phyloP scores from a whole-genome alignment of 257 asterid species.

The Voacanga thouarsii region DNA sequence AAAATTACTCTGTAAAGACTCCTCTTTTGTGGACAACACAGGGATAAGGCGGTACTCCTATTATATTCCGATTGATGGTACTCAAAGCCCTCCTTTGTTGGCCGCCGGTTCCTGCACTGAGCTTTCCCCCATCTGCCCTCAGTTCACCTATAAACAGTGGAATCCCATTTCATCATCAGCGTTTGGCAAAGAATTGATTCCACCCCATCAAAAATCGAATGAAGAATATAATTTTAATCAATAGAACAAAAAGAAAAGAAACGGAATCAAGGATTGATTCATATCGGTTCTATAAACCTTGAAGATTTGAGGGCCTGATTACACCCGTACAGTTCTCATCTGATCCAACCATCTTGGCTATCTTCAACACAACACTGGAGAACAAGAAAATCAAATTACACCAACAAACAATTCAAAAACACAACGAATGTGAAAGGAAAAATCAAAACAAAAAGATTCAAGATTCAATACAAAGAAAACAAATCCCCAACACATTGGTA shows the following conservation, averaged over 20 bases:
- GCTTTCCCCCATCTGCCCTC: slow-evolving; percentile 33
- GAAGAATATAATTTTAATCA: background rate
- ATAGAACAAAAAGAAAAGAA: background rate
- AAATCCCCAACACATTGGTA: background rate
- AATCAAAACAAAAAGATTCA: background rate
- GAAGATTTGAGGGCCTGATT: slow-evolving; percentile 56
- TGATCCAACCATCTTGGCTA: slow-evolving; percentile 57
- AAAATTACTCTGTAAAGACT: slow-evolving; percentile 52
- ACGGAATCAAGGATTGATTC: no score
- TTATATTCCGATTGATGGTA: slow-evolving; percentile 56
- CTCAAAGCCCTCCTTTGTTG: slow-evolving; percentile 73
- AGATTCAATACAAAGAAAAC: background rate
- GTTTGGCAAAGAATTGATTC: slow-evolving; percentile 9
- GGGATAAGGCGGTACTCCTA: slow-evolving; percentile 52
- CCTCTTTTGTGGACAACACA: slow-evolving; percentile 64
- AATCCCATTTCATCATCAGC: slow-evolving; percentile 3
- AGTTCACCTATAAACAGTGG: slow-evolving; percentile 34
- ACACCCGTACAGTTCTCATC: slow-evolving; percentile 56
- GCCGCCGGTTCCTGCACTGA: slow-evolving; percentile 26
- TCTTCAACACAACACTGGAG: slow-evolving; percentile 10
- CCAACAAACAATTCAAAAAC: background rate
- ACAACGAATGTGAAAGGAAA: background rate
- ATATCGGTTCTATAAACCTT: slow-evolving; percentile 23
- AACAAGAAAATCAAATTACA: background rate
- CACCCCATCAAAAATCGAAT: background rate